Conservation (phyloP, 2,329 filamentous ascomycete species). For the Celoporthe dispersa region DNA sequence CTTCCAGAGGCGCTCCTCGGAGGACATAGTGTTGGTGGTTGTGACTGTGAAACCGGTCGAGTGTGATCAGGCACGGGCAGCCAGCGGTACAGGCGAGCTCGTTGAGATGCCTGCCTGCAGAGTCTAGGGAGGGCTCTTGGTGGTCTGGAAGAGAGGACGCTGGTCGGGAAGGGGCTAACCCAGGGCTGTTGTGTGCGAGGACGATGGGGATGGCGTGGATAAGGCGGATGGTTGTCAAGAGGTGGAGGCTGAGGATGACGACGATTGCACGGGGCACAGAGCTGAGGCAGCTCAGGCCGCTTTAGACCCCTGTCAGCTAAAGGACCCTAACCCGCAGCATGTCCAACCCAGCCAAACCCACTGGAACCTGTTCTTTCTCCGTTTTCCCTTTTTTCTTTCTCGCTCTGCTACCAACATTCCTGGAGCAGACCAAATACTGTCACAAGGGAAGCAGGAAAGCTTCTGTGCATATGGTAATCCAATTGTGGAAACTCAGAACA, state of each 20-base stretch:
- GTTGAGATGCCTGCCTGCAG: background rate
- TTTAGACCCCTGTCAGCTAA: slow-evolving; percentile 13
- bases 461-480: too few species aligned
- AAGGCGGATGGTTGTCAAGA: slow-evolving; percentile 15
- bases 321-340: slow-evolving; percentile 22
- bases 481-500: too few species aligned
- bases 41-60: background rate
- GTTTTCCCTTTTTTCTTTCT: background rate
- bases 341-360: background rate
- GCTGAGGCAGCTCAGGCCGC: slow-evolving; percentile 21
- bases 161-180: background rate
- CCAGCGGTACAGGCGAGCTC: background rate
- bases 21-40: slow-evolving; percentile 52
- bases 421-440: too few species aligned
- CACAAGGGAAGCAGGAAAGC: too few species aligned
- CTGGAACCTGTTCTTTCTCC: background rate
- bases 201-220: background rate
- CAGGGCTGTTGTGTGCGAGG: background rate
- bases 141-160: background rate
- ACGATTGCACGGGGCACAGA: slow-evolving; percentile 19
- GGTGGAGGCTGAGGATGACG: slow-evolving; percentile 29
- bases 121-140: background rate
- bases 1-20: slow-evolving; percentile 70
- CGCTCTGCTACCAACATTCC: background rate
- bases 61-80: background rate